Evolutionary conservation across 2,329 filamentous ascomycete genomes (phyloP).

Genomic region (Pseudopyricularia cyperi): DNA sequence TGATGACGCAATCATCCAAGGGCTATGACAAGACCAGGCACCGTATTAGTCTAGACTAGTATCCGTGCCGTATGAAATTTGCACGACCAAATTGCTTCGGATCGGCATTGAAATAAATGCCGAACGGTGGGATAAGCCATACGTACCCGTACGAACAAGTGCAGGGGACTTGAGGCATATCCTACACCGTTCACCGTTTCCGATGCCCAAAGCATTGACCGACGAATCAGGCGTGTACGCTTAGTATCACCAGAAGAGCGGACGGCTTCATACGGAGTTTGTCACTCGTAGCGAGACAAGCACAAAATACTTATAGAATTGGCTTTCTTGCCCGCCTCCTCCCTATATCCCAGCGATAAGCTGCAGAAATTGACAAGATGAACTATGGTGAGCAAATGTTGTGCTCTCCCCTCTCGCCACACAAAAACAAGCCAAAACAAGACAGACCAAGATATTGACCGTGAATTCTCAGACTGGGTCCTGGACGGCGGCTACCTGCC

Average conservation of each 20-base stretch:
- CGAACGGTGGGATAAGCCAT: background rate
- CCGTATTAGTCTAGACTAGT: background rate
- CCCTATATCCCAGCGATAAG: background rate
- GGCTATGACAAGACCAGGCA: too few relatives aligned
- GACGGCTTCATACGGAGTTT: too few relatives aligned
- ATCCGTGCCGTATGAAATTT: background rate
- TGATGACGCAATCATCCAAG: background rate
- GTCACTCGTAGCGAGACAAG: too few relatives aligned
- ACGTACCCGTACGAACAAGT: background rate
- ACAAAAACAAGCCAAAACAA: background rate
- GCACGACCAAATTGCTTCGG: background rate
- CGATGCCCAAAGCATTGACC: too few relatives aligned
- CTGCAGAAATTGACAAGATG: background rate
- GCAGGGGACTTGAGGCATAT: background rate
- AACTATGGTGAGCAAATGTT: slow-evolving; percentile 1
- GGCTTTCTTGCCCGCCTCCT: background rate
- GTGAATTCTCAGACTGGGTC: slow-evolving; percentile 29
- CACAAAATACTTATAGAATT: too few relatives aligned
- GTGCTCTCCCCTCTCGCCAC: background rate
- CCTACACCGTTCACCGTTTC: background rate
- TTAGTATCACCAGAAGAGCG: too few relatives aligned
- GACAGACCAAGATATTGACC: background rate
- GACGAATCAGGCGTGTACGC: too few relatives aligned
- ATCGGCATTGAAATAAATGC: background rate
- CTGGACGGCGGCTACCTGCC: slow-evolving; percentile 56